These are phyloP conservation scores for Dalbergia oliveri DNA, from an alignment of 306 rosid species.

Conservation along the genomic window DNA sequence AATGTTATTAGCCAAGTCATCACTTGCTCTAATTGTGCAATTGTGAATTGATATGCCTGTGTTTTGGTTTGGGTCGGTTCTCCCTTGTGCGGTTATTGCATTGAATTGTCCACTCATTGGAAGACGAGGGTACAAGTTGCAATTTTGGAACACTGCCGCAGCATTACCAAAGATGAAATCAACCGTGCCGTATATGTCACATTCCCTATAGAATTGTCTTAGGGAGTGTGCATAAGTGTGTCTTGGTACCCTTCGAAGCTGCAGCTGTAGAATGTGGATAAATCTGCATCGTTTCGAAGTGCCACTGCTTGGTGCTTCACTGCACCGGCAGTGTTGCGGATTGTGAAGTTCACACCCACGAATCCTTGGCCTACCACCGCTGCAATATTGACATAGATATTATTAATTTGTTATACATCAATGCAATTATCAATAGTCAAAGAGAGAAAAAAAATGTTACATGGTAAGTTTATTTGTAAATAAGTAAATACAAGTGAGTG, in stretches of 20 bases:
- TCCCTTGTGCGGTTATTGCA: constrained; percentile 85
- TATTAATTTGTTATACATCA: neutral
- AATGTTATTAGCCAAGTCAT: constrained; percentile 52
- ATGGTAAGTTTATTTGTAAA: no score
- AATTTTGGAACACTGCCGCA: constrained; percentile 72
- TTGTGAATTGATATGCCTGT: constrained; percentile 75
- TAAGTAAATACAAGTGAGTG: neutral
- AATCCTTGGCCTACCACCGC: constrained; percentile 74
- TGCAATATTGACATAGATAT: constrained; percentile 34
- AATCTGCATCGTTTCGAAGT: constrained; percentile 71
- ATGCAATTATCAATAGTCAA: no score
- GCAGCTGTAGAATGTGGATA: constrained; percentile 79
- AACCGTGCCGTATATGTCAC: constrained; percentile 83
- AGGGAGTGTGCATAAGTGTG: constrained; percentile 78
- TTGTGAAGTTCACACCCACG: constrained; percentile 73
- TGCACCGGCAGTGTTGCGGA: constrained; percentile 85
- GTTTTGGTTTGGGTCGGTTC: constrained; percentile 72
- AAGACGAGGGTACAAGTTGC: constrained; percentile 67
- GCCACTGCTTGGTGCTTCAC: constrained; percentile 86
- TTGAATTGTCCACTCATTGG: constrained; percentile 82
- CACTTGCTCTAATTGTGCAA: constrained; percentile 63
- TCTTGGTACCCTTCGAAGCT: constrained; percentile 91
- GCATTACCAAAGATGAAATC: constrained; percentile 93
- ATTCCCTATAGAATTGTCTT: constrained; percentile 82
- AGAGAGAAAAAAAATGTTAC: no score